Evolutionary conservation across 1,284 basidiomycete genomes (phyloP), one percentile per base, ranked within the genome.

Genomic region (Sporisorium reilianum): DNA sequence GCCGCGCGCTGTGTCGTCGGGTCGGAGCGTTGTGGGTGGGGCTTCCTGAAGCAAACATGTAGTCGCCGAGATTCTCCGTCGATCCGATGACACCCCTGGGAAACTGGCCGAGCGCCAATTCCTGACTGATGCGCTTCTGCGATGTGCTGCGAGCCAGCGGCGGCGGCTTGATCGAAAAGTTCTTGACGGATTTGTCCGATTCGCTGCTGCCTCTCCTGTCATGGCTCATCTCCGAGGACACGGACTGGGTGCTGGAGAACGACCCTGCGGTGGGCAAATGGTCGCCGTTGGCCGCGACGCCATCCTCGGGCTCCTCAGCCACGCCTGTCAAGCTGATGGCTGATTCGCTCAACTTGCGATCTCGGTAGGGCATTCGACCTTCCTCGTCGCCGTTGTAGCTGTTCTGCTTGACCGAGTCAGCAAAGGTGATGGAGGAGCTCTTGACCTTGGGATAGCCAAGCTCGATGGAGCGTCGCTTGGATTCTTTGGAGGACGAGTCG

Each of bases 281-380:
- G 12, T 57, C 56, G 16, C 51, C 51, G n/a, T 32, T 59, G 40
- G 42, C 22, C 16, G 34, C 48, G 2, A 50, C 26, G 10, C 57
- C 57, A 9, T 78, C 78, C 38, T 80, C 79, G 1, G 64, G 57
- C 48, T 81, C 80, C 49, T 81, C 80, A 1, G 64, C 70, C 16
- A 81, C 80, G 14, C 75, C 78, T 4, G 77, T 77, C 36, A 81
- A 57, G 49, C 78, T 81, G 46, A 76, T 62, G 25, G 72, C 80
- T 10, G 80, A 81, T 51, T 81, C 80, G 68, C 80, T 81, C 16
- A 75, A 36, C 52, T 80, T 80, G 42, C 80, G 73, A 46, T 81
- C 80, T 14, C 80, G 73, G 42, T 81, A 81, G 2, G 74, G 76
- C 58, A 77, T 62, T 16, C 76, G 68, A 25, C 50, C 45, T 23